Evolutionary conservation across 495 filamentous ascomycete genomes (phyloP), one percentile per base, ranked within the genome.

Genomic region (Trypethelium eluteriae): DNA sequence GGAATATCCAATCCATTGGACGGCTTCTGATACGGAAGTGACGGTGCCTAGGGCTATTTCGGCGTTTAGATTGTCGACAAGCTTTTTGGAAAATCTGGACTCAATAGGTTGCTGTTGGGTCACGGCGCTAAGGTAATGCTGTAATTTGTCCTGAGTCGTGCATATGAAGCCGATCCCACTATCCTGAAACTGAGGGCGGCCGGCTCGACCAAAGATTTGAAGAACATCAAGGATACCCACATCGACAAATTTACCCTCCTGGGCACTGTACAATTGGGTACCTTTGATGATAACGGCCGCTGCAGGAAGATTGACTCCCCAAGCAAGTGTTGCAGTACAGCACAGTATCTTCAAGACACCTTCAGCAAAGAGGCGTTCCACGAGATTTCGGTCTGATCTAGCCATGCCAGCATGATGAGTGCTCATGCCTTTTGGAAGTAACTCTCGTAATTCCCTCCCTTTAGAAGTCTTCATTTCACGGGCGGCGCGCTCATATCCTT

Each of bases 261-360:
- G 89, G 0, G 94, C 86, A 74, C 93, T 97, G 78, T 99, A 99
- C 2, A 99, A 80, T 74, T 97, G 92, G 5, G 94, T 98, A 18
- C 94, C 94, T 76, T 98, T 98, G 80, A 99, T 99, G 64, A 99
- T 84, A 35, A 99, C 94, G 2, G 94, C 96, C 12, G 95, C 93
- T 9, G 94, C 94, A 1, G 94, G 94, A 75, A 99, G 85, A 79
- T 99, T 99, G 70, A 99, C 93, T 85, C 94, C 94, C 94, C 94
- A 99, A 10, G 94, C 94, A 53, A 99, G 81, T 0, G 94, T 99
- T 11, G 94, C 94, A 14, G 94, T 99, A 86, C 95, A 98, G 80
- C 94, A 98, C 7, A 99, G 87, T 0, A 99, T 92, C 74, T 93
- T 96, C 72, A 97, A 85, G 11, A 95, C 84, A 2, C 94, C 94